Evolutionary conservation across 1,284 basidiomycete genomes (phyloP), one percentile per base, ranked within the genome.

Genomic region (Uromyces viciae-fabae): DNA sequence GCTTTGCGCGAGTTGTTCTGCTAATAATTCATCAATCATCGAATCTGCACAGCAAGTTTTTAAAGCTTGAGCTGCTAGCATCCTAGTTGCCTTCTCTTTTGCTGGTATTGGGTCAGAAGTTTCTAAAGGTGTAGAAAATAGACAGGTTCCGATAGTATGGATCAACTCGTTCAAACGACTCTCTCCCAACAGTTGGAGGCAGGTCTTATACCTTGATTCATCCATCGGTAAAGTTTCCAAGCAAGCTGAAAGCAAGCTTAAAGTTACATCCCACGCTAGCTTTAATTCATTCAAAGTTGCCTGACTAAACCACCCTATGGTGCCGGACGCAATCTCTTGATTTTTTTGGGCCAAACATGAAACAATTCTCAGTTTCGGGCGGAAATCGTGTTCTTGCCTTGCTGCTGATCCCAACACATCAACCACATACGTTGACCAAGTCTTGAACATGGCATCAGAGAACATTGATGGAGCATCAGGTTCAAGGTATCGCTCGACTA

Each of bases 171-270:
- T 58, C 15, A 75, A 40, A 28, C 58, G 74, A 33, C 22, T 15
- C 38, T 60, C 31, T 40, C 74, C 58, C n/a, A 75, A n/a, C 56
- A 46, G 56, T 46, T 62, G 36, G 28, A 46, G 56, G 58, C 58
- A 75, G 19, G 52, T 46, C 14, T 38, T 31, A 28, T 28, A 62
- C 33, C 58, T 62, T 33, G 56, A 22, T 25, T 58, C 72, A 54
- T 62, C 69, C 36, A 56, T 42, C 36, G 77, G 31, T n/a, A 42
- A 60, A 46, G 40, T 40, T 60, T 80, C 68, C 33, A 80, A 40
- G 31, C 77, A 80, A 52, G 77, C 77, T 25, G 73, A 17, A 49
- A 80, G 42, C 49, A 80, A 71, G 42, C 46, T 73, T 52, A 71
- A 42, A n/a, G 56, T 43, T 52, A 54, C 77, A 71, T 80, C 56